Percentiles rank a stretch among this genome's conserved stretches.
Conservation (phyloP, 2,329 filamentous ascomycete species). For the Coniochaeta sp. region DNA sequence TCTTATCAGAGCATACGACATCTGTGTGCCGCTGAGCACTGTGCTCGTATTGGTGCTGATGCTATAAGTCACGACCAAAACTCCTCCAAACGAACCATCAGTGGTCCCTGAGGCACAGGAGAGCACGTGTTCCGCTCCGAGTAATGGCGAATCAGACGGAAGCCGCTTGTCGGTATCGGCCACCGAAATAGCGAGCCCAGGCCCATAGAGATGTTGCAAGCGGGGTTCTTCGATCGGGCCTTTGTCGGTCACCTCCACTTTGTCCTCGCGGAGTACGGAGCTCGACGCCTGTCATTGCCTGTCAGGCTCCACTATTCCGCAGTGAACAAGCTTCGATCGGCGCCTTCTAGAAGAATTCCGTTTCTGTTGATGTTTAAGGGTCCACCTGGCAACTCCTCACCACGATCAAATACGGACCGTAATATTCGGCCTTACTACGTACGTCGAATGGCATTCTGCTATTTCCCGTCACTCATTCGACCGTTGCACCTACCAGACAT, state of each 20-base stretch:
- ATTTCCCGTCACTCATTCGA: not conserved
- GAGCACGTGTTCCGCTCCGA: too few relatives aligned
- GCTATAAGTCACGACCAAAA: not conserved
- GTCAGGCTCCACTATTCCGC: not conserved
- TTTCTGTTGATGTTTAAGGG: too few relatives aligned
- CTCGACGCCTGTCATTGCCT: not conserved
- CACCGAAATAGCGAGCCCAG: not conserved
- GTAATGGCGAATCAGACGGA: not conserved
- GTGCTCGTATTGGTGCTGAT: not conserved
- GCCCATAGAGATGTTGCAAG: not conserved
- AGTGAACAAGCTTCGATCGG: not conserved
- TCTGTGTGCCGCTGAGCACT: too few relatives aligned
- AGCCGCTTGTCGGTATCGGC: not conserved
- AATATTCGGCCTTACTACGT: too few relatives aligned
- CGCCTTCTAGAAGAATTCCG: not conserved
- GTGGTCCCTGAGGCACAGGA: too few relatives aligned
- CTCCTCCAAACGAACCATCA: not conserved
- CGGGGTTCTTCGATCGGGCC: conserved; percentile 1
- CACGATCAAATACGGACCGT: too few relatives aligned
- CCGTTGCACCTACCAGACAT: not conserved
- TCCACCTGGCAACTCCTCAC: too few relatives aligned
- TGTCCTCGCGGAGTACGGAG: not conserved
- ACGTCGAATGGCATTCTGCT: not conserved
- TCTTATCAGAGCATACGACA: not conserved
- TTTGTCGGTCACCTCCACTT: not conserved